phyloP scores from a whole-genome alignment of 2,329 filamentous ascomycete species.

The Exophiala sideris region DNA sequence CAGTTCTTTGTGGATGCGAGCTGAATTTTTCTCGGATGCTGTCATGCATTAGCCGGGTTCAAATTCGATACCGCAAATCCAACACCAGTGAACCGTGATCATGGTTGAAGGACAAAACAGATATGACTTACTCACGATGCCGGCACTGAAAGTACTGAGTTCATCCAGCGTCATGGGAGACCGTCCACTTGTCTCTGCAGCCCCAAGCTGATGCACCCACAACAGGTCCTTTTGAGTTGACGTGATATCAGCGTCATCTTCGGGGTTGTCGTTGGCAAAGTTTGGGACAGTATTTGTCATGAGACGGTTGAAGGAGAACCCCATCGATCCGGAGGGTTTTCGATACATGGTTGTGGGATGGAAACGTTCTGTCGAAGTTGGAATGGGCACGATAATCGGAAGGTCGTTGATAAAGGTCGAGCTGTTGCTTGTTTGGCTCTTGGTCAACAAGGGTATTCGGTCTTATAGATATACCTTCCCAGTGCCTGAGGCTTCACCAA shows the following conservation, averaged over 20 bases:
- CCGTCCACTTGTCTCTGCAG: neutral
- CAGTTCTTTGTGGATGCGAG: constrained; percentile 1
- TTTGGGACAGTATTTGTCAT: constrained; percentile 34
- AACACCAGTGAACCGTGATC: no score
- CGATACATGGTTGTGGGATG: constrained; percentile 16
- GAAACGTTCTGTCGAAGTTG: neutral
- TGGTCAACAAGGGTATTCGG: no score
- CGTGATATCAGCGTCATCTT: neutral
- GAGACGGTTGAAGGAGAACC: constrained; percentile 26
- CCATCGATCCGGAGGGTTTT: constrained; percentile 36
- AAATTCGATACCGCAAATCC: no score
- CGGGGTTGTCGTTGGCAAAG: constrained; percentile 31
- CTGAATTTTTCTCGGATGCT: neutral
- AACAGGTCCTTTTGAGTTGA: neutral
- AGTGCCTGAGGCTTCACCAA: no score
- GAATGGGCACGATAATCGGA: neutral
- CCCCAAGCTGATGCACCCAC: neutral
- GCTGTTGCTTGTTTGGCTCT: no score
- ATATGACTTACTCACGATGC: neutral
- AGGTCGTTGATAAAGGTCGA: no score
- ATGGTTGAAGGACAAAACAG: neutral
- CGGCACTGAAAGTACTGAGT: neutral
- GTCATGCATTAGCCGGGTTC: neutral
- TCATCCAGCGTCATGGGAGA: constrained; percentile 1
- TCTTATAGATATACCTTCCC: no score